phyloP scores from a whole-genome alignment of 2,329 filamentous ascomycete species.

The Verruconis gallopava region DNA sequence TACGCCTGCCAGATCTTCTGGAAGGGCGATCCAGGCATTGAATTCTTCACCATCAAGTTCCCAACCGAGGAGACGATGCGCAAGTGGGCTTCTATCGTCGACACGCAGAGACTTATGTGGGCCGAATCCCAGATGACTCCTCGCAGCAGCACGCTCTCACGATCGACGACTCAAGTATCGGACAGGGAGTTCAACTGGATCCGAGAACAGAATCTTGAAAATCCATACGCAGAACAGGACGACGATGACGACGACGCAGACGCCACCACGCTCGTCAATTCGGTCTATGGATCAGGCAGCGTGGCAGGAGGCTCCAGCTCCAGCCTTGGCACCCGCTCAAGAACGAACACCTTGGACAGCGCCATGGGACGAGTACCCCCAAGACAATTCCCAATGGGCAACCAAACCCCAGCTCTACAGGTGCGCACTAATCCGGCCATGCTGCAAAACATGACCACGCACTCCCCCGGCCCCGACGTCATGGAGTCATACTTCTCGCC shows the following conservation, averaged over 20 bases:
- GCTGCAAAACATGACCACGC: slow-evolving; percentile 29
- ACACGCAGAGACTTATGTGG: slow-evolving; percentile 52
- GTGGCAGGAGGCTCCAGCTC: slow-evolving; percentile 47
- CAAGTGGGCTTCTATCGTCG: slow-evolving; percentile 76
- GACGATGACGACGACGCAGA: slow-evolving; percentile 37
- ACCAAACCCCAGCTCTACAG: slow-evolving; percentile 43
- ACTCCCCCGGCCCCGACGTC: slow-evolving; percentile 44
- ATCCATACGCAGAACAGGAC: slow-evolving; percentile 62
- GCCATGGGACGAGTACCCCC: slow-evolving; percentile 43
- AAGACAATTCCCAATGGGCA: slow-evolving; percentile 58
- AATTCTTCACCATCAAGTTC: slow-evolving; percentile 94
- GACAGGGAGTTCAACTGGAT: slow-evolving; percentile 37
- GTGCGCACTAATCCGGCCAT: slow-evolving; percentile 44
- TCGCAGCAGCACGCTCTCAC: slow-evolving; percentile 2
- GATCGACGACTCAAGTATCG: slow-evolving; percentile 1
- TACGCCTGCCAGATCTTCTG: slow-evolving; percentile 97
- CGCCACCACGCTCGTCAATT: slow-evolving; percentile 8
- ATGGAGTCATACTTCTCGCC: slow-evolving; percentile 88
- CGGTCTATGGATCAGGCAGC: slow-evolving; percentile 1
- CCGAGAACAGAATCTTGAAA: slow-evolving; percentile 61
- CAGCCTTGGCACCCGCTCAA: slow-evolving; percentile 51
- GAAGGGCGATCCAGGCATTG: slow-evolving; percentile 91
- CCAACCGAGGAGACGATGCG: slow-evolving; percentile 83
- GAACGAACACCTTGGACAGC: slow-evolving; percentile 65
- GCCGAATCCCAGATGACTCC: slow-evolving; percentile 36